Evolutionary conservation across 2,329 filamentous ascomycete genomes (phyloP), one percentile per base, ranked within the genome.

Genomic region (Escovopsis weberi): DNA sequence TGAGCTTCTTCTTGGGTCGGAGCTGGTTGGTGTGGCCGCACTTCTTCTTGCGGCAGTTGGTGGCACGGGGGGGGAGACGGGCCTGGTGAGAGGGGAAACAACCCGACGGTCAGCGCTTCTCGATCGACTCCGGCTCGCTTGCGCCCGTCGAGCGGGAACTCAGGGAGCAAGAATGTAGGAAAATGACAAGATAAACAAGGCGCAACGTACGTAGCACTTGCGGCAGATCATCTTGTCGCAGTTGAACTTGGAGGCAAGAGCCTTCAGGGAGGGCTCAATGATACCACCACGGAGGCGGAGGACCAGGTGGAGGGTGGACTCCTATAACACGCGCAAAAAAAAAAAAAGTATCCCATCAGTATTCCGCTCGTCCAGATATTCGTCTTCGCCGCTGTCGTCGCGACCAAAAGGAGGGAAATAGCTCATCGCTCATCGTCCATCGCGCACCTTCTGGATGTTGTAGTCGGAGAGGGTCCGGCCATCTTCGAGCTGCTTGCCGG

Each of bases 181-280:
- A 36, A 36, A 36, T 8, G 2, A 6, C n/a, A 30, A 5, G 6
- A 6, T n/a, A 11, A 23, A 23, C 4, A n/a, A n/a, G n/a, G 26
- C 12, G 35, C n/a, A 45, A 80, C 83, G 59, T 81, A 91, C 86
- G 73, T 96, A 96, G 84, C 91, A 98, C 85, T 98, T 96, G 78
- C 91, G 89, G 86, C 91, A 96, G 73, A 96, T 94, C 83, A 89
- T 89, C 83, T 95, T 95, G 58, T 96, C 91, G 84, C 89, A 96
- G 83, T 98, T 96, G 81, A 93, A 96, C 80, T 95, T 95, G 76
- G 82, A 88, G 65, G 89, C 89, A 53, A 96, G 82, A 57, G 86
- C 89, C 82, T 96, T 96, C 62, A 96, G 82, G 61, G 88, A 95
- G 60, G 91, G 91, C 80, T 96, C 89, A 63, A 94, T 98, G 66